Evolutionary conservation across 345 rosid species (phyloP), one percentile per base, ranked within the genome.

Genomic region (Zanthoxylum bungeanum): DNA sequence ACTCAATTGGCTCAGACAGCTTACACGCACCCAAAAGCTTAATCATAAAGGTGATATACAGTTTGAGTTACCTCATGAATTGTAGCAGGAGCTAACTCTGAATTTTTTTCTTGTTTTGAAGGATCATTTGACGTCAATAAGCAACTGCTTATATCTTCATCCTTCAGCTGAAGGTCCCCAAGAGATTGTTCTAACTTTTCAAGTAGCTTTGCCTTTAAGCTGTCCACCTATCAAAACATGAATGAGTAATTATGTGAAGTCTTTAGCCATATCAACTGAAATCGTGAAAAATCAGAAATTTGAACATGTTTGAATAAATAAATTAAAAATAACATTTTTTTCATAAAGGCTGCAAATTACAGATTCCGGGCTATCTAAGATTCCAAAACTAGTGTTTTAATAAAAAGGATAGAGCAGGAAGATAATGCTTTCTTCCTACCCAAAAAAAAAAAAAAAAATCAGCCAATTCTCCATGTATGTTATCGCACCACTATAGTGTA

Each of bases 151-250:
- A 88, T 70, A 50, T 83, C 89, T 49, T 73, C 89, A 60, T 75
- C 68, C 69, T 81, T 84, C 60, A 93, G 85, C 77, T 82, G 88
- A 76, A 91, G 93, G 66, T 86, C 91, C 60, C 84, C 86, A 71
- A 89, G 88, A 77, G 91, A 91, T 65, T 89, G 97, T 77, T 96
- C 95, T 74, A 96, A 80, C 85, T 93, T 96, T 73, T 91, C 96
- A 68, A 96, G 86, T 69, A 96, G 85, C 81, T 83, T 88, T 76
- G 77, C 95, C 88, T 89, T 82, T 76, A 96, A 85, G 79, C 78
- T 88, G 60, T 93, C 97, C 69, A 96, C 91, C 99, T 96, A 89
- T 56, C 31, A 57, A 69, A 34, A 64, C 30, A 25, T 21, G 69
- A 53, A 53, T 44, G 8, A 34, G 39, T 17, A 2, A 17, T 8